Evolutionary conservation across 306 rosid species (phyloP).

Genomic region (Lagenaria siceraria): DNA sequence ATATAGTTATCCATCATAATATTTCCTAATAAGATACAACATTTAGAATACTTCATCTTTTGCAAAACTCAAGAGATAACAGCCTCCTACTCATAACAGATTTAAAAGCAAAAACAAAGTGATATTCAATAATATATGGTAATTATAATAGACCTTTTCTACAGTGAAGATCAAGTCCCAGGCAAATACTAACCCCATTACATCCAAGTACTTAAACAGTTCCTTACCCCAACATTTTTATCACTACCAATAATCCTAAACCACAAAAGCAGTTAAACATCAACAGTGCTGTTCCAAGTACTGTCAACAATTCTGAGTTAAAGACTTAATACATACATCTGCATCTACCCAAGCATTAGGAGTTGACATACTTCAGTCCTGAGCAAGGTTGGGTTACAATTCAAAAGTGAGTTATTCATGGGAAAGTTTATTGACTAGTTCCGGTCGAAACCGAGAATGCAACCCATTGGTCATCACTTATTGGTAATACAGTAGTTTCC

Average conservation of each 20-base stretch:
- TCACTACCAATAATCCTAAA: not conserved
- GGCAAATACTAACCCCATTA: not conserved
- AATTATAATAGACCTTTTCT: not conserved
- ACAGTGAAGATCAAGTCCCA: not conserved
- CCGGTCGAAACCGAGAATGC: slow-evolving; percentile 14
- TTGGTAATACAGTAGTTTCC: slow-evolving; percentile 21
- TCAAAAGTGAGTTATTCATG: not conserved
- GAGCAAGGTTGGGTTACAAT: not conserved
- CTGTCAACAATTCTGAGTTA: not conserved
- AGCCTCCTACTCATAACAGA: too few relatives aligned
- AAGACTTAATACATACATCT: not conserved
- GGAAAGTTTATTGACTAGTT: not conserved
- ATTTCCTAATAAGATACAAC: too few relatives aligned
- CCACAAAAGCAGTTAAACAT: not conserved
- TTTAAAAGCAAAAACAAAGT: not conserved
- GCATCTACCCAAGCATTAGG: not conserved
- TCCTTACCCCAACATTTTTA: not conserved
- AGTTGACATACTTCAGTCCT: not conserved
- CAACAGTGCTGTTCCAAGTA: not conserved
- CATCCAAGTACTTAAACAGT: not conserved
- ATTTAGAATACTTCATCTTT: too few relatives aligned
- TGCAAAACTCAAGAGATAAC: too few relatives aligned
- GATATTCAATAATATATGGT: not conserved
- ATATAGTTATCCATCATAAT: too few relatives aligned
- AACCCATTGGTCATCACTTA: slow-evolving; percentile 45